Evolutionary conservation across 306 rosid genomes (phyloP).

Genomic region (Ammopiptanthus mongolicus): DNA sequence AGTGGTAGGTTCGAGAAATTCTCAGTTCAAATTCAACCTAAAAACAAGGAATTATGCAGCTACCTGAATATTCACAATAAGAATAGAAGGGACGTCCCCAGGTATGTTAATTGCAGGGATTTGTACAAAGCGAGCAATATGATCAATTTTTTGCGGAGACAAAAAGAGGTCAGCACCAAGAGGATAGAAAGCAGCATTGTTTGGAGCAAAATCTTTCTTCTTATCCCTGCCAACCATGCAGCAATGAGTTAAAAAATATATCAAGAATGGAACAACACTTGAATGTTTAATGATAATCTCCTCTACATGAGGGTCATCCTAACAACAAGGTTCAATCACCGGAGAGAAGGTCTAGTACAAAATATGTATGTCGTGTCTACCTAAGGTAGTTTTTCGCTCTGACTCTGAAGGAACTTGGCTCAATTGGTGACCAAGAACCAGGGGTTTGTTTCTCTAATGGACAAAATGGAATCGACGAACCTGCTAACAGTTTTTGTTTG

Average conservation of each 20-base stretch:
- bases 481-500: constrained; percentile 61
- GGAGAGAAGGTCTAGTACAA: neutral
- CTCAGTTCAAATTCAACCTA: neutral
- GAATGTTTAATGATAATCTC: neutral
- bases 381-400: constrained; percentile 78
- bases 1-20: neutral
- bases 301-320: neutral
- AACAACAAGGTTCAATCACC: constrained; percentile 1
- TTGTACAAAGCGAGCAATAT: constrained; percentile 89
- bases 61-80: constrained; percentile 90
- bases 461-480: constrained; percentile 61
- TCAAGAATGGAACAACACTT: neutral
- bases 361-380: constrained; percentile 30
- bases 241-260: constrained; percentile 7
- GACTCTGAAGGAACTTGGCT: constrained; percentile 80
- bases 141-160: constrained; percentile 78
- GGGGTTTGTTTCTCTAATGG: constrained; percentile 60
- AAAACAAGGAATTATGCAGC: neutral
- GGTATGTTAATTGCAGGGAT: constrained; percentile 59
- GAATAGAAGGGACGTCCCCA: constrained; percentile 78
- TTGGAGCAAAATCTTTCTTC: constrained; percentile 82
- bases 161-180: constrained; percentile 76
- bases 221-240: constrained; percentile 67
- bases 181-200: constrained; percentile 76
- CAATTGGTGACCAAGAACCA: constrained; percentile 83